Evolutionary conservation across 495 filamentous ascomycete species (phyloP).

Genomic region (Penicillium ucsense): DNA sequence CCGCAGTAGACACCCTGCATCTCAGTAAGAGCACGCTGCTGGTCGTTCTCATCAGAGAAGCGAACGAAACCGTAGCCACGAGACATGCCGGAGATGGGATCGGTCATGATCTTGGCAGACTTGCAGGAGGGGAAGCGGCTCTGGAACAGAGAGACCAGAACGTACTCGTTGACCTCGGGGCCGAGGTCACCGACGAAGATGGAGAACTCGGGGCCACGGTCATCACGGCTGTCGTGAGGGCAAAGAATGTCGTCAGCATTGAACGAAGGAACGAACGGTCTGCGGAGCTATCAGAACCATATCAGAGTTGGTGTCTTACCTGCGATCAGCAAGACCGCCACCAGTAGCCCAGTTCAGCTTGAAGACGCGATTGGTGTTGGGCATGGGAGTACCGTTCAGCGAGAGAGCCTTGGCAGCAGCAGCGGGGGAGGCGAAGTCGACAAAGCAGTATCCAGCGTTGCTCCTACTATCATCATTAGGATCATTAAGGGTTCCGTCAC

Average conservation of each 20-base stretch:
- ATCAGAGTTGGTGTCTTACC: slow-evolving; percentile 38
- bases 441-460: slow-evolving; percentile 98
- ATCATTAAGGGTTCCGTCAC: slow-evolving; percentile 10
- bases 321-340: slow-evolving; percentile 87
- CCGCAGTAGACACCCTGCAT: slow-evolving; percentile 99
- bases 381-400: slow-evolving; percentile 83
- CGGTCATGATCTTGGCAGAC: slow-evolving; percentile 99
- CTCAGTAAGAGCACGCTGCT: slow-evolving; percentile 88
- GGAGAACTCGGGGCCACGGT: slow-evolving; percentile 89
- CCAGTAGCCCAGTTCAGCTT: slow-evolving; percentile 99
- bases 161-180: slow-evolving; percentile 98
- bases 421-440: slow-evolving; percentile 78
- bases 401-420: slow-evolving; percentile 84
- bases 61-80: slow-evolving; percentile 97
- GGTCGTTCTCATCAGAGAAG: slow-evolving; percentile 87
- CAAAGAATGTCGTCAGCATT: too few species aligned
- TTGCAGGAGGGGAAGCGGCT: slow-evolving; percentile 94
- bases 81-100: slow-evolving; percentile 95
- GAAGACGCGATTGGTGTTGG: slow-evolving; percentile 90
- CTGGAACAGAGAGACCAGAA: slow-evolving; percentile 94
- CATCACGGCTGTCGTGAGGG: slow-evolving; percentile 55
- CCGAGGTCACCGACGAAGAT: slow-evolving; percentile 98
- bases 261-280: too few species aligned
- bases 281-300: too few species aligned
- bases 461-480: slow-evolving; percentile 55